These are phyloP conservation scores for Wickerhamiella spandovensis DNA, from an alignment of 805 yeast genomes.

Conservation along the genomic window DNA sequence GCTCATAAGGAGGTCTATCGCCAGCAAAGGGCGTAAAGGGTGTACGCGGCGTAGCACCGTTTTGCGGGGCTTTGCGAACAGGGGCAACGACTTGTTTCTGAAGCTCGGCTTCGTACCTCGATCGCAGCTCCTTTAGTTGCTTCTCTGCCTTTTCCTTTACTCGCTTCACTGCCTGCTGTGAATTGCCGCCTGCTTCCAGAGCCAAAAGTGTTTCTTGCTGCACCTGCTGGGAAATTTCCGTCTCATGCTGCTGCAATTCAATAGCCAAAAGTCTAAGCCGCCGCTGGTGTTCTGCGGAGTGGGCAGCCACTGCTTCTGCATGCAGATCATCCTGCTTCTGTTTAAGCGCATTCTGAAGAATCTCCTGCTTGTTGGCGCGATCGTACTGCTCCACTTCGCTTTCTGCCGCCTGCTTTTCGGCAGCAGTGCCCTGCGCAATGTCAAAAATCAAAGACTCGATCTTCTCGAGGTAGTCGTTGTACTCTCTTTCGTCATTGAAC, in stretches of 20 bases:
- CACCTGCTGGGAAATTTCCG: conserved; percentile 29
- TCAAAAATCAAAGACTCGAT: conserved; percentile 73
- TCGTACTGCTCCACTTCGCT: conserved; percentile 44
- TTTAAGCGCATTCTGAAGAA: conserved; percentile 60
- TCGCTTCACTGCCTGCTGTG: conserved; percentile 38
- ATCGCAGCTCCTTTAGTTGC: conserved; percentile 51
- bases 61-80: conserved; percentile 17
- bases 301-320: conserved; percentile 47
- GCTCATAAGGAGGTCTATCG: conserved; percentile 48
- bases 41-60: conserved; percentile 19
- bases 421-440: conserved; percentile 54
- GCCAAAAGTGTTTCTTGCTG: conserved; percentile 44
- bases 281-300: conserved; percentile 53
- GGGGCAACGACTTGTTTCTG: conserved; percentile 7
- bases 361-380: conserved; percentile 57
- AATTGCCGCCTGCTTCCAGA: conserved; percentile 32
- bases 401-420: conserved; percentile 50
- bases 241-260: conserved; percentile 47
- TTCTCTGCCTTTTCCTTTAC: conserved; percentile 43
- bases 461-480: conserved; percentile 68
- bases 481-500: conserved; percentile 46
- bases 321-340: conserved; percentile 59
- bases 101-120: conserved; percentile 35
- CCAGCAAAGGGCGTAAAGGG: conserved; percentile 96
- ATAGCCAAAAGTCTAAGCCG: conserved; percentile 40